These are phyloP conservation scores for Miscanthus lutarioriparius DNA, from an alignment of 176 grass and related monocot genomes.

Conservation along the genomic window DNA sequence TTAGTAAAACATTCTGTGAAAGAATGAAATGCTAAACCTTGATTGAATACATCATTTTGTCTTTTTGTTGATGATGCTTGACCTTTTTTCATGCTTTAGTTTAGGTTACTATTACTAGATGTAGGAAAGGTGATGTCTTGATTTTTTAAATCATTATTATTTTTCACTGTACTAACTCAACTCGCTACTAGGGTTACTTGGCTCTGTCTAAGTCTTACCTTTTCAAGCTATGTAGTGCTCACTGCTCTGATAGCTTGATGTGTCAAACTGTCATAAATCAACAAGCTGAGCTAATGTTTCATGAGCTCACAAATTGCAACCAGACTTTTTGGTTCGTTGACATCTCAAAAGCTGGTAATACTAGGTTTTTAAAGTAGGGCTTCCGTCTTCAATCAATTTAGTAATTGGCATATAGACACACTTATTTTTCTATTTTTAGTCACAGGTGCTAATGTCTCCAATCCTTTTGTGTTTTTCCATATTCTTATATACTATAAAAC, in stretches of 20 bases:
- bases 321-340: neutral
- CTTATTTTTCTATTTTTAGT: slow-evolving; percentile 4
- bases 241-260: neutral
- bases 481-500: neutral
- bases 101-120: neutral
- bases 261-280: slow-evolving; percentile 3
- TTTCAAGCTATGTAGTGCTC: neutral
- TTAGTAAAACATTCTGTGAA: slow-evolving; percentile 6
- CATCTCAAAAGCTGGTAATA: neutral
- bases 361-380: neutral
- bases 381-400: neutral
- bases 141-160: neutral
- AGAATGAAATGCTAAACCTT: slow-evolving; percentile 16
- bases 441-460: neutral
- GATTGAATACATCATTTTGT: neutral
- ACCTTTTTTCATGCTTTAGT: neutral
- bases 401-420: neutral
- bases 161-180: neutral
- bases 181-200: neutral
- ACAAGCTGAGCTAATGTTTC: slow-evolving; percentile 2
- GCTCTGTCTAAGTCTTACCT: neutral
- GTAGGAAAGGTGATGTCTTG: neutral
- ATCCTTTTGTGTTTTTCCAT: neutral
- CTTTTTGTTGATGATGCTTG: slow-evolving; percentile 21
- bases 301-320: neutral